Conservation (phyloP, 768 basidiomycete genomes). For the Agrocybe chaxingu region DNA sequence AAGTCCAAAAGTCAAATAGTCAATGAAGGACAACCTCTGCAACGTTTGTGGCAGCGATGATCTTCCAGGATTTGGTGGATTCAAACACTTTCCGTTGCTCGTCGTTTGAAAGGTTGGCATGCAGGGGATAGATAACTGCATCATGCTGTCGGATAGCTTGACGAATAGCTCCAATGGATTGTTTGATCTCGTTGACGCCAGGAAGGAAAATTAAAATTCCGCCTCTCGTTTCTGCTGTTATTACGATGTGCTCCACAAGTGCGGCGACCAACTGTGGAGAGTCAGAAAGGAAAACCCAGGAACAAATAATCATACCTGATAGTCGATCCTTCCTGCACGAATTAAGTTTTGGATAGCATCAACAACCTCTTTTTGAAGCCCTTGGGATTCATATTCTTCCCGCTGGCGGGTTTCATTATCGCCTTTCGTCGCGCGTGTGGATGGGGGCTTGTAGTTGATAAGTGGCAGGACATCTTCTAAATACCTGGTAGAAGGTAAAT, state of each 20-base stretch:
- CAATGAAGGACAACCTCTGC: conserved; percentile 56
- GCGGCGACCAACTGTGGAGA: conserved; percentile 56
- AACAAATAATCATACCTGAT: conserved; percentile 42
- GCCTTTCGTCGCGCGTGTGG: conserved; percentile 39
- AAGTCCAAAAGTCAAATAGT: not conserved
- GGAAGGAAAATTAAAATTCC: conserved; percentile 87
- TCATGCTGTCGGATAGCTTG: conserved; percentile 28
- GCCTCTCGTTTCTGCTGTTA: conserved; percentile 42
- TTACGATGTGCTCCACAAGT: conserved; percentile 61
- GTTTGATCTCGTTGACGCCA: conserved; percentile 86
- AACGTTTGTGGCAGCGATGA: conserved; percentile 89
- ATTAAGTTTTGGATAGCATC: conserved; percentile 58
- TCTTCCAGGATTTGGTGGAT: conserved; percentile 65
- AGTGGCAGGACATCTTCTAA: conserved; percentile 73
- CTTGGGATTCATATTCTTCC: conserved; percentile 45
- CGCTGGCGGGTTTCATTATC: conserved; percentile 40
- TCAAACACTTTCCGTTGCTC: conserved; percentile 82
- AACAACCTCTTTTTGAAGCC: conserved; percentile 49
- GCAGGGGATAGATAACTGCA: conserved; percentile 69
- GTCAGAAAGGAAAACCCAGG: not conserved
- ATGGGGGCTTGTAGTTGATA: conserved; percentile 52
- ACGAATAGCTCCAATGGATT: conserved; percentile 64
- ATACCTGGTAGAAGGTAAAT: conserved; percentile 45
- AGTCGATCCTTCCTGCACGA: conserved; percentile 67
- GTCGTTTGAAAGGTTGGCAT: conserved; percentile 82